Evolutionary conservation across 441 rosid genomes (phyloP).

Genomic region (Eutrema salsugineum): DNA sequence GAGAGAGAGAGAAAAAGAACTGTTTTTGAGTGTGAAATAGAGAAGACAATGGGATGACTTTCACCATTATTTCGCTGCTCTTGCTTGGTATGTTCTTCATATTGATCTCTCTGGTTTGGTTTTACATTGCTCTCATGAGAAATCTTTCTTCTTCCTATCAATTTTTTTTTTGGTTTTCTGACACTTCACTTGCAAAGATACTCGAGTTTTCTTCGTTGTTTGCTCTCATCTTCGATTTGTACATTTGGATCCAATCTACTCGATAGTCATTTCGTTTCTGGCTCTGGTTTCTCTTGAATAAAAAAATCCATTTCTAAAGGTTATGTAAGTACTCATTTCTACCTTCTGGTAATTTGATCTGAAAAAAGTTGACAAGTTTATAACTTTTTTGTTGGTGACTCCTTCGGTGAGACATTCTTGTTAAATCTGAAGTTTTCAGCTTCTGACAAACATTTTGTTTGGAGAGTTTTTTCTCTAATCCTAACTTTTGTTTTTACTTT

Average conservation of each 20-base stretch:
- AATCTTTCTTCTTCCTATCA: background rate
- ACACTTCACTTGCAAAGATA: slow-evolving; percentile 22
- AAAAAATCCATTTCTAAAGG: slow-evolving; percentile 2
- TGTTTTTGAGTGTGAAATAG: slow-evolving; percentile 54
- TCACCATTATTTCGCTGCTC: slow-evolving; percentile 31
- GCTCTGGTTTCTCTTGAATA: background rate
- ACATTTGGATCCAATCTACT: slow-evolving; percentile 33
- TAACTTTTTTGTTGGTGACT: background rate
- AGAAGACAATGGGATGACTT: slow-evolving; percentile 59
- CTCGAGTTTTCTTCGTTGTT: background rate
- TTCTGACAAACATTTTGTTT: background rate
- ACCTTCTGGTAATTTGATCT: slow-evolving; percentile 22
- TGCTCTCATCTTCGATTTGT: background rate
- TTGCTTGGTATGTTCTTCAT: slow-evolving; percentile 20
- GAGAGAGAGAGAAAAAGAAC: slow-evolving; percentile 21
- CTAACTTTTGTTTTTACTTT: background rate
- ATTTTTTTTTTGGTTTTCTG: background rate
- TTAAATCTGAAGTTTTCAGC: background rate
- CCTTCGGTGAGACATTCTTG: background rate
- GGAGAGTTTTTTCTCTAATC: background rate
- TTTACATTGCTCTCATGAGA: background rate
- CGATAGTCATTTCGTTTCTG: background rate
- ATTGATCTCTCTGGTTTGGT: background rate
- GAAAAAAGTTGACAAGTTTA: background rate
- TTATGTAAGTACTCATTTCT: slow-evolving; percentile 35